phyloP scores from a whole-genome alignment of 495 filamentous ascomycete genomes.

The Aspergillus homomorphus region DNA sequence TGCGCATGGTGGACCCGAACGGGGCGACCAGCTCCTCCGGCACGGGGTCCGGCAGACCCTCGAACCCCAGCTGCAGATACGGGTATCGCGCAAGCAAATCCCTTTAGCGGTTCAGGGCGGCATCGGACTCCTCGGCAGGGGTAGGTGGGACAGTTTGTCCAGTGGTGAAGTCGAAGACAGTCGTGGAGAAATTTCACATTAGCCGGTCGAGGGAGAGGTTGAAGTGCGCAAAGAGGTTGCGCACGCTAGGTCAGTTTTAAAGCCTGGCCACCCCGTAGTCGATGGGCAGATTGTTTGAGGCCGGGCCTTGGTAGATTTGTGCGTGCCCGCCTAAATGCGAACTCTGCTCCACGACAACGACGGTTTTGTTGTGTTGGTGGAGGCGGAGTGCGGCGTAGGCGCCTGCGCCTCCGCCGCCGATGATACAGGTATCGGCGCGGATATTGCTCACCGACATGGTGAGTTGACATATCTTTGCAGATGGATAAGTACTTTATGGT shows the following conservation, averaged over 20 bases:
- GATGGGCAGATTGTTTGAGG: constrained; percentile 32
- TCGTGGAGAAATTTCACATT: not conserved
- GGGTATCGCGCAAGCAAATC: not conserved
- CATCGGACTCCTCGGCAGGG: not conserved
- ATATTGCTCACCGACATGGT: not conserved
- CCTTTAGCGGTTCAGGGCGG: not conserved
- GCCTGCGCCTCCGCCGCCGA: constrained; percentile 48
- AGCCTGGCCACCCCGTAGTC: constrained; percentile 44
- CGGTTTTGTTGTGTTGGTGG: constrained; percentile 36
- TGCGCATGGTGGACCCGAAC: not conserved
- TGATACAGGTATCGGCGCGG: constrained; percentile 37
- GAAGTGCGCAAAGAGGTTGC: constrained; percentile 33
- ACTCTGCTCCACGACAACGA: constrained; percentile 44
- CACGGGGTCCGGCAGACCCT: not conserved
- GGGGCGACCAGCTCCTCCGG: not conserved
- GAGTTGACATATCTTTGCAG: too few relatives aligned
- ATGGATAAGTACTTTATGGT: too few relatives aligned
- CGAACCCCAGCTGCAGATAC: not conserved
- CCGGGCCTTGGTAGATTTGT: constrained; percentile 37
- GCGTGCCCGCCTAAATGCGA: constrained; percentile 42
- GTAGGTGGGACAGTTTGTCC: not conserved
- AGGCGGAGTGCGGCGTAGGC: constrained; percentile 48
- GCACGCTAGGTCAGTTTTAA: constrained; percentile 33
- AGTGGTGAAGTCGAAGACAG: not conserved
- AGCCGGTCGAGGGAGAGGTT: constrained; percentile 16